Evolutionary conservation across 75 land plant genomes (phyloP).

Genomic region (Gnetum montanum): DNA sequence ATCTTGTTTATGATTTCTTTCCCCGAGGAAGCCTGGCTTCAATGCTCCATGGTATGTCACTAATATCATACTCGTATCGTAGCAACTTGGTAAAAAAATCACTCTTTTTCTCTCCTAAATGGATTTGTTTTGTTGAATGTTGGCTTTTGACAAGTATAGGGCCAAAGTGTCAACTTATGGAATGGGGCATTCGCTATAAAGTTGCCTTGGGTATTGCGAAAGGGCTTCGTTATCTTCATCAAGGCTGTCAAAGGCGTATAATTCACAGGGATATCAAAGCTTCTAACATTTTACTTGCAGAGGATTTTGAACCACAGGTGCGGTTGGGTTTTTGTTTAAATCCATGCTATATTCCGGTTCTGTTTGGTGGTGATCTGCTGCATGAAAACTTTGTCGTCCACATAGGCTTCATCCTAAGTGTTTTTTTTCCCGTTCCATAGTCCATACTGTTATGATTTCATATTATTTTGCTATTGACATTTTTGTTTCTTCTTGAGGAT

Average conservation of each 20-base stretch:
- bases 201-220: conserved; percentile 55
- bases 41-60: conserved; percentile 54
- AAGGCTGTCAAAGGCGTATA: conserved; percentile 66
- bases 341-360: not conserved
- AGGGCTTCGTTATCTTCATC: conserved; percentile 76
- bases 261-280: conserved; percentile 93
- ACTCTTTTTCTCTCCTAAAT: not conserved
- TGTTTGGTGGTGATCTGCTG: not conserved
- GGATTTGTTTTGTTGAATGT: not conserved
- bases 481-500: too few species aligned
- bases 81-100: not conserved
- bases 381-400: not conserved
- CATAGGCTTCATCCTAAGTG: not conserved
- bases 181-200: conserved; percentile 39
- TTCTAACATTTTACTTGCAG: conserved; percentile 69
- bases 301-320: conserved; percentile 84
- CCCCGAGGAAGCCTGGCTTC: conserved; percentile 74
- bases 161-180: conserved; percentile 6
- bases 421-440: too few species aligned
- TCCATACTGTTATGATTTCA: too few species aligned
- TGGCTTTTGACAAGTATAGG: conserved; percentile 3
- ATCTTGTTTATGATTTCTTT: conserved; percentile 70
- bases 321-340: conserved; percentile 52
- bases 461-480: too few species aligned
- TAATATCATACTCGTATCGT: not conserved